Base-by-base conservation (phyloP, 352 stramenopile species). In the Globisporangium solare region DNA sequence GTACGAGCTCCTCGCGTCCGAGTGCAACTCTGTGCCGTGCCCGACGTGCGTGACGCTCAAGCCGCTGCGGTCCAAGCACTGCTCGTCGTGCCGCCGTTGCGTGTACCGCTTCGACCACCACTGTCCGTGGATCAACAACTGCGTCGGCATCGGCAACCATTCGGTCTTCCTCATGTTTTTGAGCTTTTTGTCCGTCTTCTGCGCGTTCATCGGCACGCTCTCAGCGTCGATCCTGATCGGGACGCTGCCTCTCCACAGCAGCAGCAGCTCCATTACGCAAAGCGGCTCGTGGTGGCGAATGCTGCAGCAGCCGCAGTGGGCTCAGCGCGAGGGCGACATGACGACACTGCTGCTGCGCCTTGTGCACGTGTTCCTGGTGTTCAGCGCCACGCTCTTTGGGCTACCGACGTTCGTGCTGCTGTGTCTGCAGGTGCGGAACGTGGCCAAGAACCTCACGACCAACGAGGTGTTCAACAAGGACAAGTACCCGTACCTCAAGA, bases 381-480 rank as follows among this genome's bases (percentile, higher is more conserved):
- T 92, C n/a, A 78, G 71, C 45, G 62, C 77, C 17, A 49, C 79
- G 37, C 59, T 90, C 5, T 92, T 91, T 55, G 83, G 83, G 3
- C 49, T 84, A 4, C 83, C 83, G n/a, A 94, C 81, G 14, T 53
- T 61, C 12, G 71, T 79, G 22, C 60, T 94, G 43, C 59, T 94
- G 18, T 31, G 62, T 5, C 63, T 94, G 31, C 83, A 94, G 54
- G 61, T 91, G 6, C 81, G 83, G 37, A 94, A 94, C 41, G 75
- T 92, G 24, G 58, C 61, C 10, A 69, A 64, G 43, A 92, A 90
- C 54, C 56, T 94, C 42, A 94, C 83, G 17, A 92, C 82, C 32
- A 94, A 94, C 61, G 83, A 94, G 66, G 70, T 89, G n/a, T 92
- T 94, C 61, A 94, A 94, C 64, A 92, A 89, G 56, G 83, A 89